Conservation (phyloP, 2,329 filamentous ascomycete genomes). For the Cercospora zeae-maydis region DNA sequence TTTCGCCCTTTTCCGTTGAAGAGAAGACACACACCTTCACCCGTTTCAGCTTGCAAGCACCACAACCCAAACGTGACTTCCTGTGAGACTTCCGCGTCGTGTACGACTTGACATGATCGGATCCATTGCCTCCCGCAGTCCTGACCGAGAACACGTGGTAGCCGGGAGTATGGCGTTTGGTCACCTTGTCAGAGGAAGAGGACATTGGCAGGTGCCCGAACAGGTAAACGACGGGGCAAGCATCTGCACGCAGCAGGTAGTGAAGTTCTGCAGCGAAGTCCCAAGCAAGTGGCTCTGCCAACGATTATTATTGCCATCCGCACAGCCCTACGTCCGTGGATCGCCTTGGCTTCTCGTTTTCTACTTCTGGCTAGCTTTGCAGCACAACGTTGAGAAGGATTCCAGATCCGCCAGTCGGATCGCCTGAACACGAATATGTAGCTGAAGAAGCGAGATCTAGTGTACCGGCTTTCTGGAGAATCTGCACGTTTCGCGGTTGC, state of each 20-base stretch:
- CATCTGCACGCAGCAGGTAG: slow-evolving; percentile 6
- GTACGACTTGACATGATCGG: slow-evolving; percentile 8
- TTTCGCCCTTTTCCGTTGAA: background rate
- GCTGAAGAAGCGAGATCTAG: background rate
- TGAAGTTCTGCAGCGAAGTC: background rate
- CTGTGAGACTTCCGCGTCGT: slow-evolving; percentile 10
- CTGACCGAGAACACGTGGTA: slow-evolving; percentile 16
- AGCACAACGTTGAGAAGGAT: slow-evolving; percentile 1
- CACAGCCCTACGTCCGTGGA: background rate
- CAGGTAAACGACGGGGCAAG: slow-evolving; percentile 4
- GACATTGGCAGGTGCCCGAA: slow-evolving; percentile 8
- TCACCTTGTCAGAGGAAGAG: slow-evolving; percentile 3
- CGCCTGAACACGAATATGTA: background rate
- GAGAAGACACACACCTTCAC: slow-evolving; percentile 8
- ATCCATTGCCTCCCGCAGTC: background rate
- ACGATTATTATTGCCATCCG: background rate
- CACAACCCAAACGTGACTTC: slow-evolving; percentile 21
- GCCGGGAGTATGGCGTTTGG: slow-evolving; percentile 3
- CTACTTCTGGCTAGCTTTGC: background rate
- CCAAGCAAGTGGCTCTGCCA: slow-evolving; percentile 1
- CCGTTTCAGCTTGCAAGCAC: slow-evolving; percentile 19
- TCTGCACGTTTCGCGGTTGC: background rate
- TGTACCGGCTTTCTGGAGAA: background rate
- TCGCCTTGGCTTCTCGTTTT: slow-evolving; percentile 5
- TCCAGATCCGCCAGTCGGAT: background rate